Conservation (phyloP, 768 basidiomycete species). For the Serendipita sp. region DNA sequence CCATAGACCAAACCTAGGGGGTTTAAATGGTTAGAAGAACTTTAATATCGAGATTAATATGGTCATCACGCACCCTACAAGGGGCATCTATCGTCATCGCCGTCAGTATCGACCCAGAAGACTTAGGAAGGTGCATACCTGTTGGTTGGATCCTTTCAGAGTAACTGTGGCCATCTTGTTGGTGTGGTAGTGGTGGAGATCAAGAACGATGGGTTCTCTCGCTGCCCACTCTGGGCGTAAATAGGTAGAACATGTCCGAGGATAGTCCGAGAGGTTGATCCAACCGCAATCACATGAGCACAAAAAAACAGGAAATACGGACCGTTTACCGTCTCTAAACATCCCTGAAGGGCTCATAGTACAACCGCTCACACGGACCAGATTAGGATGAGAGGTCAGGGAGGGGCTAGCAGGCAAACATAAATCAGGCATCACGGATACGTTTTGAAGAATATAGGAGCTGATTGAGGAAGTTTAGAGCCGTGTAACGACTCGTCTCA, state of each 20-base stretch:
- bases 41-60: neutral
- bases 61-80: constrained; percentile 8
- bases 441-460: neutral
- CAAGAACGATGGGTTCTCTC: neutral
- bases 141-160: constrained; percentile 8
- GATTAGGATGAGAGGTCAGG: too few relatives aligned
- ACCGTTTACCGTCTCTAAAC: neutral
- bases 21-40: neutral
- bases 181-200: neutral
- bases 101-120: neutral
- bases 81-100: constrained; percentile 10
- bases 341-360: neutral
- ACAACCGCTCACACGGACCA: too few relatives aligned
- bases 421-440: too few relatives aligned
- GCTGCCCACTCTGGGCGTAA: neutral
- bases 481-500: too few relatives aligned
- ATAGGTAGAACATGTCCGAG: neutral
- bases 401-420: too few relatives aligned
- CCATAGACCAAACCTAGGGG: constrained; percentile 16
- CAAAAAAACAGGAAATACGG: too few relatives aligned
- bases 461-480: neutral
- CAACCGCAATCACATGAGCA: neutral
- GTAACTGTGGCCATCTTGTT: constrained; percentile 9
- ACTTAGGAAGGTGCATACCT: neutral
- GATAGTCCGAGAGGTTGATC: neutral